Conservation (phyloP, 257 asterid genomes). For the Datura wrightii region DNA sequence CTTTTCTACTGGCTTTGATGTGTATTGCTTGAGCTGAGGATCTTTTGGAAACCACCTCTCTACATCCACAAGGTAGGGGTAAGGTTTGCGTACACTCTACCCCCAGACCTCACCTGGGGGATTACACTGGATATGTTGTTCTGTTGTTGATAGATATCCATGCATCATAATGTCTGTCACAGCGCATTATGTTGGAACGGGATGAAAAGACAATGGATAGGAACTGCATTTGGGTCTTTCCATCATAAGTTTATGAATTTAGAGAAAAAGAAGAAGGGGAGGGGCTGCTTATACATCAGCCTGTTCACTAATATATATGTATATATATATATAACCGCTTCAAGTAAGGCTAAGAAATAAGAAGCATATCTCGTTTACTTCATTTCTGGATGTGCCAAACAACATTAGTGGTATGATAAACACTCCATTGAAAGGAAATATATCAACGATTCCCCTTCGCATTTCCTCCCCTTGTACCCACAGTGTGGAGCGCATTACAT, state of each 20-base stretch:
- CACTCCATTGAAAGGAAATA: neutral
- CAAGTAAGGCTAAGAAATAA: neutral
- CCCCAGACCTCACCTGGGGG: too few species aligned
- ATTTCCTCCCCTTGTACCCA: slow-evolving; percentile 11
- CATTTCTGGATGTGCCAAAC: neutral
- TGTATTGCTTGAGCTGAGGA: too few species aligned
- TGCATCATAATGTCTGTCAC: slow-evolving; percentile 3
- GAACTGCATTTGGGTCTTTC: neutral
- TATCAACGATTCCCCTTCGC: neutral
- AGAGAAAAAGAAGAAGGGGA: neutral
- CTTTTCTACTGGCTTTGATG: too few species aligned
- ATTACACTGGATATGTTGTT: too few species aligned
- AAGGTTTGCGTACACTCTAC: too few species aligned
- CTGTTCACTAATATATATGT: too few species aligned
- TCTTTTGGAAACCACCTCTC: too few species aligned
- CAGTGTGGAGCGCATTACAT: neutral
- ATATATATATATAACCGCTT: neutral
- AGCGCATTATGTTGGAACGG: neutral
- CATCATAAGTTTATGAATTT: neutral
- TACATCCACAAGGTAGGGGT: too few species aligned
- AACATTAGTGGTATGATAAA: slow-evolving; percentile 6
- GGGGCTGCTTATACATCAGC: slow-evolving; percentile 13
- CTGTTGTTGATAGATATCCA: neutral
- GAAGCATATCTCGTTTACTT: neutral
- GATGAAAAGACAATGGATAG: neutral